Evolutionary conservation across 169 alveolate genomes (phyloP).

Genomic region (Eimeria tenella): DNA sequence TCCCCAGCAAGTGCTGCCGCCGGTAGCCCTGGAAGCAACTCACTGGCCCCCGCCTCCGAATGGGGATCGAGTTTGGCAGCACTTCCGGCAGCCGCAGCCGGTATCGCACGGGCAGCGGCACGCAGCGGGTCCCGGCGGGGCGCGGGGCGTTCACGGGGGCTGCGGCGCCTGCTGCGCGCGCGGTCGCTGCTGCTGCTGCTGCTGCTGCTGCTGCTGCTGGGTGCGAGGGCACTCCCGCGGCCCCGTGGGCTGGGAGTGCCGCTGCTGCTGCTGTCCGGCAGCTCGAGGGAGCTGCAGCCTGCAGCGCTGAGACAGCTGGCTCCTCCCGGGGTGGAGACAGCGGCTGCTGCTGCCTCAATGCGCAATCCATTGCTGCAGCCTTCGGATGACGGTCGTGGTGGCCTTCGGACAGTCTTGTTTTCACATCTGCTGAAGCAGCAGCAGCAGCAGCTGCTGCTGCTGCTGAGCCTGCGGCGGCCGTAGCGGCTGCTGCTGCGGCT

Average conservation of each 20-base stretch:
- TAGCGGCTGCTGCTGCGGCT: not conserved
- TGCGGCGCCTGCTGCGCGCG: not conserved
- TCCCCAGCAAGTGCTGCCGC: conserved; percentile 79
- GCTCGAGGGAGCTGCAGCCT: not conserved
- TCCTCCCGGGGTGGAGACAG: not conserved
- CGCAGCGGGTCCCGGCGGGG: not conserved
- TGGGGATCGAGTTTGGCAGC: conserved; percentile 66
- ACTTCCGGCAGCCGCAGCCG: conserved; percentile 51
- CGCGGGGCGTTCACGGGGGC: not conserved
- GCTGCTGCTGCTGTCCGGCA: not conserved
- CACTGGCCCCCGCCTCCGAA: conserved; percentile 32
- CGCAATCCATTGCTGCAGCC: no score
- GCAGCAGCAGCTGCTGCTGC: not conserved
- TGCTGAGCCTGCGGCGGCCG: not conserved
- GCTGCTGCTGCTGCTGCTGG: not conserved
- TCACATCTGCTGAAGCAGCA: not conserved
- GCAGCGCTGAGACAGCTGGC: not conserved
- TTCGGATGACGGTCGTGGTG: not conserved
- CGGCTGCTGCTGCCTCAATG: not conserved
- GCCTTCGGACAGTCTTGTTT: not conserved
- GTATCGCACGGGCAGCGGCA: not conserved
- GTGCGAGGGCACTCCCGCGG: not conserved
- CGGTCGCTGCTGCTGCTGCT: not conserved
- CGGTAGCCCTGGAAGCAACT: conserved; percentile 70
- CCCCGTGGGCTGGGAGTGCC: not conserved